These are phyloP conservation scores for Moricandia moricandioides DNA, from an alignment of 345 rosid species.

Conservation along the genomic window DNA sequence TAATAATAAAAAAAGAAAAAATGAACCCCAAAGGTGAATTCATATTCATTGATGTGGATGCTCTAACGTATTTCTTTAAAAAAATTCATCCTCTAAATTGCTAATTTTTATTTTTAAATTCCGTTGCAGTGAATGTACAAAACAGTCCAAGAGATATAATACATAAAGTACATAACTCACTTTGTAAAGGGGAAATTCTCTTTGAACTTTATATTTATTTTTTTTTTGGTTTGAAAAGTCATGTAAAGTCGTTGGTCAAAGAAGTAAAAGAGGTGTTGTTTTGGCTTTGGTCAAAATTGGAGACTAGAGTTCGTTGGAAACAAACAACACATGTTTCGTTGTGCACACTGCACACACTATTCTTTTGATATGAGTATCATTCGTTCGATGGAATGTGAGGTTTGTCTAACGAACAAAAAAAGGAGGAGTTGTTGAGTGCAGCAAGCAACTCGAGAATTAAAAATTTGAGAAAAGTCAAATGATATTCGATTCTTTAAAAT, in stretches of 20 bases:
- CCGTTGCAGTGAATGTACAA: not conserved
- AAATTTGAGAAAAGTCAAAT: constrained; percentile 21
- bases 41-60: too few species aligned
- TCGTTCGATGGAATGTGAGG: constrained; percentile 18
- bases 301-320: not conserved
- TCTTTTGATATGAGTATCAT: not conserved
- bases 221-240: not conserved
- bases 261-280: not conserved
- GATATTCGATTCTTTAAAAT: constrained; percentile 27
- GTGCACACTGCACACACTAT: not conserved
- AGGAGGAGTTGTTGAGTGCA: not conserved
- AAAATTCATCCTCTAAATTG: too few species aligned
- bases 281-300: not conserved
- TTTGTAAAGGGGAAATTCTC: not conserved
- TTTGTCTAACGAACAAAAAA: constrained; percentile 1
- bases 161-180: not conserved
- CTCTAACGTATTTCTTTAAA: too few species aligned
- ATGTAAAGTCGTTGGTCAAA: not conserved
- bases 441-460: not conserved
- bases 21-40: too few species aligned
- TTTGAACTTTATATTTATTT: not conserved
- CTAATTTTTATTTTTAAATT: too few species aligned
- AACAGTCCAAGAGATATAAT: not conserved
- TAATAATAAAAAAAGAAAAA: too few species aligned
- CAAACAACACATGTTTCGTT: not conserved